Evolutionary conservation across 306 rosid species (phyloP), one percentile per base, ranked within the genome.

Genomic region (Macrotyloma uniflorum): DNA sequence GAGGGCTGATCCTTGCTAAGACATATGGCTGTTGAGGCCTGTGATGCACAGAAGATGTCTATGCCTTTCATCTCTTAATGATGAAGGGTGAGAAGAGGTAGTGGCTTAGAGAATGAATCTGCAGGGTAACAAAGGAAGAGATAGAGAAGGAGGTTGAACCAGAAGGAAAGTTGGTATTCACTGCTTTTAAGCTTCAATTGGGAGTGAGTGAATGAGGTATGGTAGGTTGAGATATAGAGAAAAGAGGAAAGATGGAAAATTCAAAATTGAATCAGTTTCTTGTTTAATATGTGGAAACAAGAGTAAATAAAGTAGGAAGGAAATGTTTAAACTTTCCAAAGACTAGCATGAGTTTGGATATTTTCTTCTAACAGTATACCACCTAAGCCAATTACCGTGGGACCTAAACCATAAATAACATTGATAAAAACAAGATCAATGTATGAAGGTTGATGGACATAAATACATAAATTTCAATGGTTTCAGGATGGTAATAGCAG

Each of bases 1-100:
- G 88, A 83, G 18, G 93, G 86, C 69, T 85, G 88, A 54, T 94
- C 91, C 91, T 85, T 90, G 85, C 83, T 84, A 5, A 75, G 76
- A 71, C 93, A 90, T 78, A 94, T 87, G 88, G 95, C 90, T 65
- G 97, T 92, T 61, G 97, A 89, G 73, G 97, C 91, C 79, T 89
- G 93, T 78, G 97, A 92, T 75, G 90, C 88, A 75, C 92, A 94
- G 67, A 92, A 87, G 69, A 92, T 83, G 28, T 90, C 93, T 22
- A 87, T 83, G 81, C 86, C 83, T 85, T 92, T 91, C 97, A 90
- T 87, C 38, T 88, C 64, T 57, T 62, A 85, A 83, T 81, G 67
- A 32, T 63, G 71, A 46, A 61, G 35, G 35, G 13, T 59, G 33
- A 55, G 62, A 28, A 59, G 36, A 59, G 74, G 43, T 36, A 72